Base-by-base conservation (phyloP, 2,329 filamentous ascomycete species). In the Apiospora sp. region DNA sequence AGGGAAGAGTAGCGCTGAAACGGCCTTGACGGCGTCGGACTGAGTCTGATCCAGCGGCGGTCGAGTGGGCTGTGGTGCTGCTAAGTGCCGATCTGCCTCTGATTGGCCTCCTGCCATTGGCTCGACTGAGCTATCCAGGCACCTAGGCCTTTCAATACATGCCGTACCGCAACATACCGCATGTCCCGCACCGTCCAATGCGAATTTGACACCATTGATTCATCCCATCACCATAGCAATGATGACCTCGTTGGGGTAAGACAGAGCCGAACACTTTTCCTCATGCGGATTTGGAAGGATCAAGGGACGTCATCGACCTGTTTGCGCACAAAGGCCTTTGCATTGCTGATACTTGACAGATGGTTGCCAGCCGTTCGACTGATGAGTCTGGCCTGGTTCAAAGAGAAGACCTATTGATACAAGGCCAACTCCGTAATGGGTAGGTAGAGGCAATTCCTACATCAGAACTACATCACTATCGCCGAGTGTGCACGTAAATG, bases 1-100 rank as follows among this genome's bases (percentile, higher is more conserved):
- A 69, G 27, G 48, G 67, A 22, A 69, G 67, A 37, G 67, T 69
- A 69, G 67, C 67, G 67, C 67, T 69, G 67, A 41, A 49, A 69
- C 67, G 67, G 67, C 67, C 34, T 49, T 19, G 44, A 69, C 67
- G 67, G 67, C 67, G 58, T 49, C 27, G 44, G 44, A 34, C 44
- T 49, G 44, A 49, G 48, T 68, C 67, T 68, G 67, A 48, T 44
- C 67, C 67, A 68, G 67, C 37, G 67, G 58, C 41, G 58, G n/a
- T 64, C 34, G 34, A 64, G 58, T 49, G 67, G 67, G 44, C 67
- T 69, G 67, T 69, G 67, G 44, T 24, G 34, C 44, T 64, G 34
- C 34, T 41, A 64, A 64, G 58, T 64, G 58, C 58, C 58, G 58
- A 64, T 64, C 58, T n/a, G 22, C 34, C 58, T 64, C 10, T n/a